Evolutionary conservation across 1,284 basidiomycete genomes (phyloP).

Genomic region (Abortiporus biennis): DNA sequence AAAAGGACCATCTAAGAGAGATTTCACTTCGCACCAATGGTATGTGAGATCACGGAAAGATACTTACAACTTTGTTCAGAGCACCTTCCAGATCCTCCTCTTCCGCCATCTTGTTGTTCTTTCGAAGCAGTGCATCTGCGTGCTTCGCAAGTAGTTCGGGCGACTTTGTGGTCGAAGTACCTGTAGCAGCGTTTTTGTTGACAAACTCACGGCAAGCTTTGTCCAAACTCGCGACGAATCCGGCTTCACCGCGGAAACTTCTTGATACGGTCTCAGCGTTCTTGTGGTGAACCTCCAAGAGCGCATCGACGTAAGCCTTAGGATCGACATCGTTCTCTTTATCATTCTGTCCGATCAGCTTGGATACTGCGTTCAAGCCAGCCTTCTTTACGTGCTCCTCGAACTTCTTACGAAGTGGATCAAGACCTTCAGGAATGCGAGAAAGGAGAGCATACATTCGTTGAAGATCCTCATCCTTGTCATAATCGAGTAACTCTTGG

Average conservation of each 20-base stretch:
- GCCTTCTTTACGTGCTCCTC: slow-evolving; percentile 93
- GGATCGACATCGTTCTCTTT: slow-evolving; percentile 72
- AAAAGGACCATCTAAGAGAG: slow-evolving; percentile 90
- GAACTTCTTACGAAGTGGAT: slow-evolving; percentile 61
- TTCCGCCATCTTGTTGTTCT: slow-evolving; percentile 95
- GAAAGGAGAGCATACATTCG: slow-evolving; percentile 91
- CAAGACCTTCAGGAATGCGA: slow-evolving; percentile 84
- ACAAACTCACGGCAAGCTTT: slow-evolving; percentile 96
- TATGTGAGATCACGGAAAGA: not conserved
- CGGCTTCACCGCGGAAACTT: slow-evolving; percentile 92
- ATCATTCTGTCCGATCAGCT: slow-evolving; percentile 69
- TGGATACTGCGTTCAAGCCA: slow-evolving; percentile 81
- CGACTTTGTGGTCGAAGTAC: slow-evolving; percentile 78
- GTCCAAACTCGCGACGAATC: slow-evolving; percentile 80
- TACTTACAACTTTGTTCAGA: slow-evolving; percentile 82
- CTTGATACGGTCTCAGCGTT: slow-evolving; percentile 88
- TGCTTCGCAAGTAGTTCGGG: slow-evolving; percentile 95
- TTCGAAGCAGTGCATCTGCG: slow-evolving; percentile 85
- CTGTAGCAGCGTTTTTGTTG: slow-evolving; percentile 91
- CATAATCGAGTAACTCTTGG: slow-evolving; percentile 72
- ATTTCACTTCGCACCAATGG: no score
- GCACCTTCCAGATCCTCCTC: slow-evolving; percentile 89
- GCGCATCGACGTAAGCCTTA: slow-evolving; percentile 90
- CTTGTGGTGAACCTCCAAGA: slow-evolving; percentile 89
- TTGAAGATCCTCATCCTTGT: slow-evolving; percentile 94